Base-by-base conservation (phyloP, 495 filamentous ascomycete species). In the Aspergillus indologenus region DNA sequence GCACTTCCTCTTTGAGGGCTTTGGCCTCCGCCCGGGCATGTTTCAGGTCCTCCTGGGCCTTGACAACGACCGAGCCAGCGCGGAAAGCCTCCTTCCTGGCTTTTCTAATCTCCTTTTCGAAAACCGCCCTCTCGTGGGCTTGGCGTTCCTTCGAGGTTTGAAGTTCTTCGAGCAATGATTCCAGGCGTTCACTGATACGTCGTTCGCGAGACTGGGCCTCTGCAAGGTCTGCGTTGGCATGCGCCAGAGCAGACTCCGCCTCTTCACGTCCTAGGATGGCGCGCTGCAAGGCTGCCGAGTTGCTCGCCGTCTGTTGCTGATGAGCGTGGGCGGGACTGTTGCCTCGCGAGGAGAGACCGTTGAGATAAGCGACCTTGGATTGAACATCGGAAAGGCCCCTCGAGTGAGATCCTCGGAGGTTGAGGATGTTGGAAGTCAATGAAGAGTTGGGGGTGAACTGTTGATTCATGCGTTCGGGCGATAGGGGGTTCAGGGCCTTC, bases 11-110 rank as follows among this genome's bases (percentile, higher is more conserved):
- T 62, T 83, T 81, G 51, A 83, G 67, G 1, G 67, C 68, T 24
- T 79, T 83, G 20, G 78, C 64, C 60, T 78, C 79, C 18, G 79
- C 79, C 57, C 87, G 84, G 2, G 81, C 72, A 5, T 87, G 72
- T 64, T 93, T 92, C 56, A 93, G 73, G 64, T 96, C 90, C 60
- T 95, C 90, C 67, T 95, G 91, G 14, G 86, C 63, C 65, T 95
- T 91, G 20, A 94, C 87, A 15, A 90, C 66, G 2, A 78, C 74
- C 15, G 90, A 92, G 14, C 90, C 90, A 4, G 87, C 83, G 51
- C 90, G 93, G 76, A 91, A 95, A 0, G 87, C 86, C 64, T 94
- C 90, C 70, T 93, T 95, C 29, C 89, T 79, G n/a, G 87, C 83
- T 49, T 87, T 84, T 47, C 89, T 77, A 40, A 93, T 85, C 68